Evolutionary conservation across 2,329 filamentous ascomycete genomes (phyloP), one percentile per base, ranked within the genome.

Genomic region (Aspergillus puulaauensis): DNA sequence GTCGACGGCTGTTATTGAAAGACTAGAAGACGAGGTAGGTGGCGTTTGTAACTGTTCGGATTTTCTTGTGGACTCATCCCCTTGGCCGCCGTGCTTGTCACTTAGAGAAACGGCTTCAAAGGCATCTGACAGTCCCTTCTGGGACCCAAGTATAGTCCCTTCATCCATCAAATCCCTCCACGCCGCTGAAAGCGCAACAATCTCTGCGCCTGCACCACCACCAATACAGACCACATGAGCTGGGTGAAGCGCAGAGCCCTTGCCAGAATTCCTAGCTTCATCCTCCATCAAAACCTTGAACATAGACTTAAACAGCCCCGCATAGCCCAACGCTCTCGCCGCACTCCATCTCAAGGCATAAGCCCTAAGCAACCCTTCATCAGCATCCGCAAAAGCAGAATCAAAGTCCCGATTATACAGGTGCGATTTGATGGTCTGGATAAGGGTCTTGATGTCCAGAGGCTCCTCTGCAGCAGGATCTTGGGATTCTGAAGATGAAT

Each of bases 321-420:
- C 80, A 75, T 98, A 98, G 61, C 88, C 91, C 52, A 98, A 77
- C 0, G 92, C 90, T 53, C 95, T 82, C 52, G 90, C 89, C 2
- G 93, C 90, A 74, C 92, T 96, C 93, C 93, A 99, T 66, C 95
- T 80, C 54, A 91, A 85, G 8, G 91, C 91, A 78, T 99, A 99
- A 9, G 89, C 90, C 60, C 89, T 85, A 17, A 97, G 82, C 66
- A 88, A 84, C 45, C 89, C 85, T 55, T 85, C 81, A 46, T 81
- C 81, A 0, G 86, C 86, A 41, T 75, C 75, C 2, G 74, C 67
- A 76, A 98, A 99, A 0, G 93, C 93, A 15, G 80, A 77, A 12
- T 82, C 81, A 75, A 98, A 98, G 72, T 98, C 90, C 33, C 95
- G 86, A 58, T 90, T 87, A 72, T 89, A 98, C 8, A 99, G 81